phyloP scores from a whole-genome alignment of 495 filamentous ascomycete species.

The Apodospora peruviana region DNA sequence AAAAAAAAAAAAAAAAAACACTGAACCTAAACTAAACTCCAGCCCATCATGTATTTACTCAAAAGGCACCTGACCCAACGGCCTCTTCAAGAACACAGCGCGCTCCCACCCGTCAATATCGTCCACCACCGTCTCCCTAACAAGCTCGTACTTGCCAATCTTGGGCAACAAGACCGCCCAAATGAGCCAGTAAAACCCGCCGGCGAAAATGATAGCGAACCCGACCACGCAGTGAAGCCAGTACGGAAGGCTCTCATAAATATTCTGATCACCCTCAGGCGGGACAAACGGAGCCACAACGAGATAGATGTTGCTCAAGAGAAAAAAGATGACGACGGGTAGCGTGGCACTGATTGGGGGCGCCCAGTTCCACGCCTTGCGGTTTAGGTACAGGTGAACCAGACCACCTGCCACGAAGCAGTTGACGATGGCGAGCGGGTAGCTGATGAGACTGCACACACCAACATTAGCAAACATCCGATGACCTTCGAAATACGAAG shows the following conservation, averaged over 20 bases:
- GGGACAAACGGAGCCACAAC: conserved; percentile 41
- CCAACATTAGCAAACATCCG: no score
- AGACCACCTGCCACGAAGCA: conserved; percentile 53
- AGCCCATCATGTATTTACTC: no score
- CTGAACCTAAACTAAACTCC: no score
- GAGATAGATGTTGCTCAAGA: conserved; percentile 44
- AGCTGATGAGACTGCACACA: conserved; percentile 56
- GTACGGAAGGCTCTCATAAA: conserved; percentile 38
- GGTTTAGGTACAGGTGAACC: conserved; percentile 51
- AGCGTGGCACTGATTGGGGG: conserved; percentile 39
- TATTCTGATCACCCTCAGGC: conserved; percentile 33
- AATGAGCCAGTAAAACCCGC: conserved; percentile 64
- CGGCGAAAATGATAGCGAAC: conserved; percentile 38
- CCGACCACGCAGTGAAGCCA: conserved; percentile 44
- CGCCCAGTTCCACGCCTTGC: conserved; percentile 32
- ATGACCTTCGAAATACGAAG: no score
- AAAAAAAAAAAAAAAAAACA: no score
- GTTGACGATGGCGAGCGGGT: conserved; percentile 57
- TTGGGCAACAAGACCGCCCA: conserved; percentile 61
- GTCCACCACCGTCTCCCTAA: conserved; percentile 41
- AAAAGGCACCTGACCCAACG: conserved; percentile 2
- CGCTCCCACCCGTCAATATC: conserved; percentile 40
- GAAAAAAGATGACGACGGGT: conserved; percentile 41
- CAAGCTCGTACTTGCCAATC: conserved; percentile 53
- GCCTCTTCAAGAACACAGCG: conserved; percentile 26